Evolutionary conservation across 306 rosid genomes (phyloP), one percentile per base, ranked within the genome.

Genomic region (Sesbania bispinosa): DNA sequence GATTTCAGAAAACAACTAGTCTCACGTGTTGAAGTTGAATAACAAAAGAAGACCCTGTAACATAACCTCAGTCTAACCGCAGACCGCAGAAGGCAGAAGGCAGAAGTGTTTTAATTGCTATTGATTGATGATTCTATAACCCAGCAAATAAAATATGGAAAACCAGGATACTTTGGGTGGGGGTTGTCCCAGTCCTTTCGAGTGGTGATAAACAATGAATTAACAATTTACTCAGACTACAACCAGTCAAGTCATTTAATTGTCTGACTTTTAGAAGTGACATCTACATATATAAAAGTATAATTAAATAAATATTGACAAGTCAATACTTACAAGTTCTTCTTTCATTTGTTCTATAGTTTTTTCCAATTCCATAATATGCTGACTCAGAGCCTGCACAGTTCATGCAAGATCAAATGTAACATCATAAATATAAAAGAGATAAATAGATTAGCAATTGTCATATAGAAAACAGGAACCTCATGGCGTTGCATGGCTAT

Each of bases 401-500:
- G 61, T 71, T 66, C 73, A 84, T 38, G 63, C 39, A 19, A 73
- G 38, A 76, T 78, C n/a, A 47, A 75, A 54, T 62, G 70, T 78
- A 74, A 79, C 36, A 51, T 68, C 46, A 65, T 0, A 64, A 61
- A 39, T 51, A 48, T 41, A 18, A 23, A 48, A 75, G 39, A 24
- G 14, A 75, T 60, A 27, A 73, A 45, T 33, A 73, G 30, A 82
- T 77, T 2, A 71, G 66, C 26, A 48, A 29, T 46, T 55, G 48
- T 38, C 57, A 33, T 6, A 13, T 9, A 21, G 35, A 65, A 63
- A 58, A 62, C 10, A 61, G 57, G 70, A 80, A 95, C 99, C 99
- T 91, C 96, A 10, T 95, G 99, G n/a, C 97, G 96, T 72, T 91
- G 96, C 91, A 95, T 85, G 86, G 97, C 96, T 38, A 95, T 85